A percentile compares a stretch with the other conserved stretches of the same genome.
Evolutionary conservation across 2,329 filamentous ascomycete genomes (phyloP).

Genomic region (Thelonectria blattea): DNA sequence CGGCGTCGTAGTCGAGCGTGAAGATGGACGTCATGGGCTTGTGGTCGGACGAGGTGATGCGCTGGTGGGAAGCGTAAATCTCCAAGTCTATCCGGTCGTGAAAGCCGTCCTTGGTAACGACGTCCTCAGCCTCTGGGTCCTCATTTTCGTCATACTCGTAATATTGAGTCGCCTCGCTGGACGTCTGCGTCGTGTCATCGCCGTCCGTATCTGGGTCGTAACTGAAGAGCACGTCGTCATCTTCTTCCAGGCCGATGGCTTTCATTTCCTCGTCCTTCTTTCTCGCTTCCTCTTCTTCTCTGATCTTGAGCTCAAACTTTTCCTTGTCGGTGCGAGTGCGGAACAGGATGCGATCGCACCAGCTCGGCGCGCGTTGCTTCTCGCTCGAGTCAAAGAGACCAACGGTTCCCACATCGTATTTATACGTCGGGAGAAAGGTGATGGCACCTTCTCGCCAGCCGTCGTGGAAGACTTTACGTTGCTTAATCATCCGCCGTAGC

Average conservation of each 20-base stretch:
- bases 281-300: constrained; percentile 70
- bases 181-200: constrained; percentile 37
- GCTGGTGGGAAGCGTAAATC: constrained; percentile 85
- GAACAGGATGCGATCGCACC: constrained; percentile 95
- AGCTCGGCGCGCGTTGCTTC: constrained; percentile 90
- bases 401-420: constrained; percentile 95
- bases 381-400: constrained; percentile 94
- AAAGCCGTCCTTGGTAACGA: constrained; percentile 64
- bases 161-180: constrained; percentile 56
- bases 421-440: constrained; percentile 91
- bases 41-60: constrained; percentile 91
- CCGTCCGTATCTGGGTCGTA: constrained; percentile 84
- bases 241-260: constrained; percentile 77
- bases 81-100: constrained; percentile 61
- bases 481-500: constrained; percentile 73
- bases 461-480: constrained; percentile 83
- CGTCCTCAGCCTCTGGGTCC: constrained; percentile 52
- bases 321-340: constrained; percentile 75
- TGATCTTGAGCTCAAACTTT: constrained; percentile 66
- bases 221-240: constrained; percentile 86
- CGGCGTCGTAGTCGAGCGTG: constrained; percentile 82
- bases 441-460: constrained; percentile 92
- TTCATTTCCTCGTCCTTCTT: constrained; percentile 87
- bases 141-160: constrained; percentile 62
- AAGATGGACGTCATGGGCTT: constrained; percentile 90